Evolutionary conservation across 495 filamentous ascomycete genomes (phyloP), one percentile per base, ranked within the genome.

Genomic region (Penicillium diatomitis): DNA sequence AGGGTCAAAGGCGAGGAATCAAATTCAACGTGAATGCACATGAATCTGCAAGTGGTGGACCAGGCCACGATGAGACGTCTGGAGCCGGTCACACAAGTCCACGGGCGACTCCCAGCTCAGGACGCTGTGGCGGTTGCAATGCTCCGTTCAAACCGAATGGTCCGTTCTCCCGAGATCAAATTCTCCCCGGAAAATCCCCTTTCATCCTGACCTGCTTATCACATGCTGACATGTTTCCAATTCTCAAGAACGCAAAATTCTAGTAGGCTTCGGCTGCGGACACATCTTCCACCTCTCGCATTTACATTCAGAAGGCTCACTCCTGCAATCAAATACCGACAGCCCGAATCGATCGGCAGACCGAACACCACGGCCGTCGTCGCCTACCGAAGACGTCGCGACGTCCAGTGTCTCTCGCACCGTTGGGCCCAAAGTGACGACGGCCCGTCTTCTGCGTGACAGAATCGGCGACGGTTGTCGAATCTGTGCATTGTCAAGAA

Each of bases 211-310:
- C 20, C 20, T 20, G 20, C 20, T 20, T 20, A 20, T 20, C 20
- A 20, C 20, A 20, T 20, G 20, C 20, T 20, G 20, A 20, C 20
- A 20, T 20, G 20, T 20, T 20, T 20, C 20, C 20, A 20, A 33
- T 42, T 28, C 28, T 20, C 29, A 44, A 78, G 86, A 90, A 58
- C 74, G 68, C 44, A 82, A 91, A 52, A 86, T 87, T 6, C 79
- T 98, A 6, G 77, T 97, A 6, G 90, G 87, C 32, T 98, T 96
- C 53, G 86, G 87, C 4, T 98, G 92, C 64, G 84, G 87, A 1
- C 90, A 98, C 58, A 78, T 90, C 32, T 98, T 90, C 67, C 92
- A 98, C 55, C 72, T 96, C 5, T 75, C 81, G 6, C 92, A 95
- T 58, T 67, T 98, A 9, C 76, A 74, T 39, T 41, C 79, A 46